Evolutionary conservation across 805 yeast species (phyloP), one percentile per base, ranked within the genome.

Genomic region (Wickerhamomyces sydowiorum): DNA sequence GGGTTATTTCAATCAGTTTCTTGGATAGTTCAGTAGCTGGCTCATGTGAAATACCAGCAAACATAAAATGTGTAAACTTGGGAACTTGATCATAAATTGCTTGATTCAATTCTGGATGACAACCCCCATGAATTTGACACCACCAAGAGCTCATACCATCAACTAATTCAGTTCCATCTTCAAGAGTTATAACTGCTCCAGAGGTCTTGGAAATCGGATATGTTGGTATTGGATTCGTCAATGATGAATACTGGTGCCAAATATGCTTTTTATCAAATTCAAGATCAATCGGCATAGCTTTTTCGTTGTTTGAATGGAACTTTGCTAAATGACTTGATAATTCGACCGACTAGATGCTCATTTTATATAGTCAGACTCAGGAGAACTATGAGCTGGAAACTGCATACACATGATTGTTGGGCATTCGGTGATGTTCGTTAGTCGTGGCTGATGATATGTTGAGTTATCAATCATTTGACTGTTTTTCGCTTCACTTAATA

Each of bases 121-220:
- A 55, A 43, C 56, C 56, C 9, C 62, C 62, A 43, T 56, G 61
- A 18, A 56, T 54, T 34, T 51, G 50, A 36, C 61, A 56, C 61
- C 62, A 58, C 61, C 60, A 58, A 13, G 60, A 54, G 7, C 59
- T 50, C 60, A 58, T 56, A 10, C 56, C 62, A 37, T 58, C 60
- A 7, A 56, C 41, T 9, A 56, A 35, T 15, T 35, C 15, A 14
- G 49, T 37, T 6, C 37, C 37, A 17, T 22, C 12, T n/a, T 50
- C 52, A 14, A 55, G 39, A 8, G 48, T 48, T 6, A 57, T 42
- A 13, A 25, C 38, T 29, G 53, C 50, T 12, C 57, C 60, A 12
- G 34, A 27, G 2, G 61, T 55, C 8, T 50, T 43, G 7, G 43
- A 40, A 9, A 56, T 54, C 3, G 53, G 57, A 39, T 45, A 52